These are phyloP conservation scores for Brassica napus DNA, from an alignment of 345 rosid species.

Conservation along the genomic window Da-Ae NC_063445.1:7323001-7323500, in stretches of 20 bases:
- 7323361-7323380: slow-evolving; percentile 66
- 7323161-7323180: neutral
- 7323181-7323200: neutral
- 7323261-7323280: slow-evolving; percentile 6
- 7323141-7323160: neutral
- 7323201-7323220: neutral
- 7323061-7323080: neutral
- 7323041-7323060: slow-evolving; percentile 1
- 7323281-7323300: slow-evolving; percentile 6
- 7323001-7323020: neutral
- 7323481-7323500: neutral
- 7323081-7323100: neutral
- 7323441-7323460: slow-evolving; percentile 40
- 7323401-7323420: neutral
- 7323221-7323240: neutral
- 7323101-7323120: neutral
- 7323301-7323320: neutral
- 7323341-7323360: slow-evolving; percentile 74
- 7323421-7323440: neutral
- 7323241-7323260: neutral
- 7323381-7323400: slow-evolving; percentile 42
- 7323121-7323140: neutral
- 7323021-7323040: neutral
- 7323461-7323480: slow-evolving; percentile 37
- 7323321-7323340: neutral